Evolutionary conservation across 495 filamentous ascomycete species (phyloP), one percentile per base, ranked within the genome.

Genomic region (Podospora tetraspora): DNA sequence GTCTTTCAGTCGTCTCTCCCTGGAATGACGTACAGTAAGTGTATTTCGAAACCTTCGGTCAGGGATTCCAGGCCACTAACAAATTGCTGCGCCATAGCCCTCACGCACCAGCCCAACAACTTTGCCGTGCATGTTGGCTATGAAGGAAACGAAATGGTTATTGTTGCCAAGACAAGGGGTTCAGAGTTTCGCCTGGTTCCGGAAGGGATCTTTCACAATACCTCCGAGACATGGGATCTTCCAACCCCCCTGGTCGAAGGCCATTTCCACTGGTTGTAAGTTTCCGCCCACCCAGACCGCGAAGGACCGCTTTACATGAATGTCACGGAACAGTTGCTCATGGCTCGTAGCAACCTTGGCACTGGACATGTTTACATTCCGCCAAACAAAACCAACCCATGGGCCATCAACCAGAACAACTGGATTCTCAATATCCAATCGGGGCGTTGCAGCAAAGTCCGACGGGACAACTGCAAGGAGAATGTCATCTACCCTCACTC

Each of bases 221-320:
- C 21, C 2, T 22, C 22, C 3, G 10, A 10, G 0, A 19, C 16
- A 1, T 81, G 78, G 19, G 86, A 89, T 69, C 73, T 91, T 10
- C 88, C 89, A 4, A 57, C 43, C 0, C 66, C 78, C 7, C 75
- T 91, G 13, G 59, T 87, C 3, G 60, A 81, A 1, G 72, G 83
- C 21, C 86, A 80, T 57, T 71, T 82, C 1, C 89, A 92, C 70
- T 92, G 89, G 89, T 71, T 90, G 4, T 68, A 5, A 43, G 34
- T 43, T 43, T 1, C 60, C 5, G 61, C 63, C 19, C n/a, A n/a
- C 59, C 32, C 23, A 10, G 10, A 0, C 29, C 12, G 34, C 34
- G 3, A 16, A 5, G 13, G 34, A 19, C 34, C 3, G 34, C 21
- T 3, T n/a, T n/a, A 22, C n/a, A 37, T 23, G n/a, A n/a, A n/a